Percentiles rank a stretch among this genome's conserved stretches.
phyloP scores from a whole-genome alignment of 192 early-diverging fungal species.

The Chytriomyces hyalinus region DNA sequence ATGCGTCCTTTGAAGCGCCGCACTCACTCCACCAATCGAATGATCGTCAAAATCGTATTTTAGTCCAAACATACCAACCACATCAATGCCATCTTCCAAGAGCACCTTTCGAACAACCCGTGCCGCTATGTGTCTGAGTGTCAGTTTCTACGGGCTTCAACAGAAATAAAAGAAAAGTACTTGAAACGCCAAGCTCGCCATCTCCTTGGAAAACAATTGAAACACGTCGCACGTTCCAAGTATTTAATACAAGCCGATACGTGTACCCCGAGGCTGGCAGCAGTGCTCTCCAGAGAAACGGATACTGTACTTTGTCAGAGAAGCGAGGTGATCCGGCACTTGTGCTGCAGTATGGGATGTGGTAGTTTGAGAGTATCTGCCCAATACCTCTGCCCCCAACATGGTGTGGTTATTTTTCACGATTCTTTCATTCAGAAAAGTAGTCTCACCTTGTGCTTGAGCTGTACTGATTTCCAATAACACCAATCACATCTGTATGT shows the following conservation, averaged over 20 bases:
- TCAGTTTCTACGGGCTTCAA: no score
- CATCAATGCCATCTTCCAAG: no score
- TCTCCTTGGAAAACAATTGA: conserved; percentile 22
- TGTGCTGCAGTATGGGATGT: conserved; percentile 2
- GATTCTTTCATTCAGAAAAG: no score
- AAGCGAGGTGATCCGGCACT: not conserved
- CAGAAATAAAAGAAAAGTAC: not conserved
- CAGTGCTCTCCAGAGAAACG: conserved; percentile 1
- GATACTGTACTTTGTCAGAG: not conserved
- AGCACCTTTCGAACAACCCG: no score
- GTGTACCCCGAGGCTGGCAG: not conserved
- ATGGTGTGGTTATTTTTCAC: no score
- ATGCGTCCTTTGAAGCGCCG: no score
- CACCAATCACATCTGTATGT: conserved; percentile 17
- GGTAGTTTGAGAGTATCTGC: not conserved
- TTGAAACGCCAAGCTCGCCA: not conserved
- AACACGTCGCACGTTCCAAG: conserved; percentile 15
- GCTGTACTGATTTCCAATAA: conserved; percentile 16
- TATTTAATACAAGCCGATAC: not conserved
- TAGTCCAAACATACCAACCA: no score
- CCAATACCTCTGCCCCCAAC: not conserved
- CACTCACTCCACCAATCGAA: no score
- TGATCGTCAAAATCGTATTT: no score
- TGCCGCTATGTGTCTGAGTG: no score
- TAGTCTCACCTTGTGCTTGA: no score